Evolutionary conservation across 306 rosid genomes (phyloP), one percentile per base, ranked within the genome.

Genomic region (Casuarina cunninghamiana): DNA sequence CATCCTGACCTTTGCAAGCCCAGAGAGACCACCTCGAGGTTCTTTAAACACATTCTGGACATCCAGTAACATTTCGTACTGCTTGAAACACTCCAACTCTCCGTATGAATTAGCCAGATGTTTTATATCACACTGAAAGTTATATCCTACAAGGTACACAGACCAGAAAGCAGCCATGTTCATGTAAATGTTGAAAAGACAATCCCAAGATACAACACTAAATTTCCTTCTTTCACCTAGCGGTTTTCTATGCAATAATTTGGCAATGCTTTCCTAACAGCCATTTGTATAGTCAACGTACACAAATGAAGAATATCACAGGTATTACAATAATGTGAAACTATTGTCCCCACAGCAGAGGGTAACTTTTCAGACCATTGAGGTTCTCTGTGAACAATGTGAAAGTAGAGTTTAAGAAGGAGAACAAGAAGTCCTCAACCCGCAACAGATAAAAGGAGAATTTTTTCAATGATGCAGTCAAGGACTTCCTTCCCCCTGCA

Each of bases 71-170:
- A 86, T 89, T 76, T 91, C 93, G 78, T 82, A 93, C 79, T 80
- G 89, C 83, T 88, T 91, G 91, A 96, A 96, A 87, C 98, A 96
- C 77, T 77, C 75, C 63, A 96, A 85, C 4, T 90, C 90, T 80
- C 53, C 88, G 73, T 96, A 96, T 8, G 99, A 90, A 58, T 74
- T 85, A 82, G 94, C 92, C 81, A 96, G 90, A 71, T 95, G 99
- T 87, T 81, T 91, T 72, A 83, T 86, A 80, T 95, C 98, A 75
- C 97, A 96, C 62, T 87, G 87, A 88, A 93, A 93, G 83, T 91
- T 96, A 83, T 96, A 96, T 44, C 98, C 99, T 96, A 88, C 81
- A 81, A 83, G 74, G 16, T 45, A 69, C 73, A 84, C 54, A 83
- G 73, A 71, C 43, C 84, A 86, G 55, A 61, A 58, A 69, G 60